Conservation (phyloP, 2,329 filamentous ascomycete genomes). For the Apiospora malaysiana region DNA sequence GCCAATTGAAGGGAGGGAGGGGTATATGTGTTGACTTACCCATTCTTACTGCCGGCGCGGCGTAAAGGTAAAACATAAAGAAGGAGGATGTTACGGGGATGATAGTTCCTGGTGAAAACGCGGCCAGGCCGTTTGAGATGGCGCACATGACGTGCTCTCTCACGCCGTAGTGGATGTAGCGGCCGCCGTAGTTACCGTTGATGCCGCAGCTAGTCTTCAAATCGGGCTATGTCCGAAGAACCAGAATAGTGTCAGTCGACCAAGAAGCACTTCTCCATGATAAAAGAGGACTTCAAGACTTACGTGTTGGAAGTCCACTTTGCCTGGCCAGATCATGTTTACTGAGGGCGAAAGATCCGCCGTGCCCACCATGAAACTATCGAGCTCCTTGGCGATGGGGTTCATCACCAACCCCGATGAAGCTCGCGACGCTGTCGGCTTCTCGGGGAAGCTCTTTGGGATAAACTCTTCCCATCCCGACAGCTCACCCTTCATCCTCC, state of each 20-base stretch:
- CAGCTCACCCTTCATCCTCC: slow-evolving; percentile 54
- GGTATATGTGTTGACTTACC: slow-evolving; percentile 29
- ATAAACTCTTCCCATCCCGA: slow-evolving; percentile 55
- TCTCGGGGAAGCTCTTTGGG: slow-evolving; percentile 53
- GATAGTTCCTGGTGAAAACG: slow-evolving; percentile 56
- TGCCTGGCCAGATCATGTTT: slow-evolving; percentile 56
- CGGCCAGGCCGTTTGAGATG: slow-evolving; percentile 64
- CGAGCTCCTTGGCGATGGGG: slow-evolving; percentile 47
- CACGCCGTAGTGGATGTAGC: slow-evolving; percentile 57
- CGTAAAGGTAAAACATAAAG: slow-evolving; percentile 62
- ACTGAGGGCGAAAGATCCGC: slow-evolving; percentile 54
- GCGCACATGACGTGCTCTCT: slow-evolving; percentile 67
- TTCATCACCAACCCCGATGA: slow-evolving; percentile 56
- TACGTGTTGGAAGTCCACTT: slow-evolving; percentile 57
- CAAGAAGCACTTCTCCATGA: too few relatives aligned
- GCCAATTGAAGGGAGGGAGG: too few relatives aligned
- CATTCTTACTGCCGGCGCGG: slow-evolving; percentile 60
- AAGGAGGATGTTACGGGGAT: slow-evolving; percentile 60
- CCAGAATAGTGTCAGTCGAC: neutral
- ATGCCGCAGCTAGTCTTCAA: slow-evolving; percentile 32
- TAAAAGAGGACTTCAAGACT: slow-evolving; percentile 26
- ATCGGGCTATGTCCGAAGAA: slow-evolving; percentile 26
- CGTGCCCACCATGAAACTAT: slow-evolving; percentile 52
- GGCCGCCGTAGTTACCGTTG: slow-evolving; percentile 25
- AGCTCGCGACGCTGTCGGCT: slow-evolving; percentile 54